These are phyloP conservation scores for Arctostaphylos glauca DNA, from an alignment of 148 eudicot genomes.

Conservation along the genomic window DNA sequence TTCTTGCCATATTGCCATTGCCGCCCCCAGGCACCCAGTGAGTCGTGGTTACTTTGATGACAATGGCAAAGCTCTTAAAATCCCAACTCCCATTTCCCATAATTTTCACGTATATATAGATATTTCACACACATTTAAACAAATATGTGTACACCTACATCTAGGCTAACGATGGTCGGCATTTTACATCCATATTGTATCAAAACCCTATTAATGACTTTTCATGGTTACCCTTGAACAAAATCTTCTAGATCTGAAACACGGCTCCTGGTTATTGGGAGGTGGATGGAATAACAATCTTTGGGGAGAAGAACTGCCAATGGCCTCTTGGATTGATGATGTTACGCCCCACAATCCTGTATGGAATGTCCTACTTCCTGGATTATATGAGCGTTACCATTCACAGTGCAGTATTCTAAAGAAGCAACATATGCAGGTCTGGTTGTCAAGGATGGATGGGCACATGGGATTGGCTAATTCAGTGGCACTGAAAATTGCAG, in stretches of 20 bases:
- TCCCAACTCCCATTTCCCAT: not conserved
- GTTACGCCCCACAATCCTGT: constrained; percentile 85
- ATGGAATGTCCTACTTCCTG: constrained; percentile 23
- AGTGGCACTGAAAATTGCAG: constrained; percentile 71
- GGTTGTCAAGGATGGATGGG: constrained; percentile 90
- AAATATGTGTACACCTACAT: not conserved
- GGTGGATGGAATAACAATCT: constrained; percentile 94
- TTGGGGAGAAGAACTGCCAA: constrained; percentile 95
- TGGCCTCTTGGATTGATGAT: constrained; percentile 86
- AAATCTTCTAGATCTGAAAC: constrained; percentile 54
- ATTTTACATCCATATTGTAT: not conserved
- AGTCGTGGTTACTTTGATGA: not conserved
- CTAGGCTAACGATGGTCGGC: not conserved
- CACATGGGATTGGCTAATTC: constrained; percentile 98
- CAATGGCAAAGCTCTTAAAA: not conserved
- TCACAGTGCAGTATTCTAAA: constrained; percentile 7
- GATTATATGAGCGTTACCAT: not conserved
- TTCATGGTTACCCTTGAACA: constrained; percentile 13
- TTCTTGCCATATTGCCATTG: not conserved
- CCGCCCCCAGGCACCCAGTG: not conserved
- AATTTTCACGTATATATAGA: not conserved
- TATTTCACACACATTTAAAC: not conserved
- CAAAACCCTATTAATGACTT: not conserved
- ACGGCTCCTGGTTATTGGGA: constrained; percentile 86
- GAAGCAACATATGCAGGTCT: constrained; percentile 50